phyloP scores from a whole-genome alignment of 2,329 filamentous ascomycete genomes.

The Penicillium sp. region DNA sequence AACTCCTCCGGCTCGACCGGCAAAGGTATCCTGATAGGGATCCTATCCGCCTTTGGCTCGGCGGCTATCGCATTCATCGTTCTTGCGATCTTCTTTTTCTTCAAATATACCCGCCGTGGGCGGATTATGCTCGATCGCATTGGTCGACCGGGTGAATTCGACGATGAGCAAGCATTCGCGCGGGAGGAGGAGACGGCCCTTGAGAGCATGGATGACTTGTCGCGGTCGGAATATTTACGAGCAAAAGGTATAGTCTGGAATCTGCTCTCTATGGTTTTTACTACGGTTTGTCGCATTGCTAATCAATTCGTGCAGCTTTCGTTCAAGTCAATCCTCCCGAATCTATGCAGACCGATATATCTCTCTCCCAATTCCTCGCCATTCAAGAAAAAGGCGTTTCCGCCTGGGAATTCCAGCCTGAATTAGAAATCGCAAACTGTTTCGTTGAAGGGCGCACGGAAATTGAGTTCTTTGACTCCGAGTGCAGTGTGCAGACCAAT shows the following conservation, averaged over 20 bases:
- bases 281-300: slow-evolving; percentile 11
- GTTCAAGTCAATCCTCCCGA: slow-evolving; percentile 93
- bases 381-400: slow-evolving; percentile 99
- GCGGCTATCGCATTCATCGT: slow-evolving; percentile 81
- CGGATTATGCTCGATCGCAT: slow-evolving; percentile 93
- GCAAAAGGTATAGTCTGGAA: slow-evolving; percentile 74
- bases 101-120: slow-evolving; percentile 84
- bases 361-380: slow-evolving; percentile 92
- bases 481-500: slow-evolving; percentile 96
- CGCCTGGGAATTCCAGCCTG: slow-evolving; percentile 99
- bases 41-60: slow-evolving; percentile 91
- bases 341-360: slow-evolving; percentile 94
- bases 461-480: slow-evolving; percentile 98
- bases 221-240: slow-evolving; percentile 85
- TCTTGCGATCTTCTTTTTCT: slow-evolving; percentile 85
- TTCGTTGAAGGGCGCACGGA: slow-evolving; percentile 96
- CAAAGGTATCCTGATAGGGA: slow-evolving; percentile 88
- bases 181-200: slow-evolving; percentile 94
- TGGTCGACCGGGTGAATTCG: slow-evolving; percentile 91
- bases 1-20: slow-evolving; percentile 60
- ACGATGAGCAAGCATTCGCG: slow-evolving; percentile 93
- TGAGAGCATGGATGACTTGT: slow-evolving; percentile 93
- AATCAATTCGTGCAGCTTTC: slow-evolving; percentile 67
- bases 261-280: background rate
- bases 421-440: slow-evolving; percentile 97